A percentile compares a stretch with the other conserved stretches of the same genome.
phyloP scores from a whole-genome alignment of 257 asterid species.

The Penstemon barbatus region DNA sequence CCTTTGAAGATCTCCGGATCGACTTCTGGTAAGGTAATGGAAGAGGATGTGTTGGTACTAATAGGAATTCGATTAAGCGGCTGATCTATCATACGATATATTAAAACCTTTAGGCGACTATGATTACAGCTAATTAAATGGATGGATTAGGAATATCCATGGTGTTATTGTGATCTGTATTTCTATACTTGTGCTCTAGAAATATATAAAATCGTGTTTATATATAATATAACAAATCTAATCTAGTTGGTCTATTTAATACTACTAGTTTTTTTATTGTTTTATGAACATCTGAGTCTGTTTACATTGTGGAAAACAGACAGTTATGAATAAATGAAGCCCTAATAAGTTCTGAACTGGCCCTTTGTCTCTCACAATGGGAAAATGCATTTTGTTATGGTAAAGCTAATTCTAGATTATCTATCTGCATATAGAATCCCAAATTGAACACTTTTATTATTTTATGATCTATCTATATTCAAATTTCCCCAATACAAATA shows the following conservation, averaged over 20 bases:
- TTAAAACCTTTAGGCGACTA: constrained; percentile 19
- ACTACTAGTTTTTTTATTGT: constrained; percentile 17
- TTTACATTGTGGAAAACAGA: background rate
- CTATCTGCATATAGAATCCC: too few relatives aligned
- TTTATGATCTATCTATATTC: too few relatives aligned
- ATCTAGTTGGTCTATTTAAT: constrained; percentile 16
- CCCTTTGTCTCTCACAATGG: background rate
- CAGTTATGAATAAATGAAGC: too few relatives aligned
- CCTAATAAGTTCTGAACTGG: too few relatives aligned
- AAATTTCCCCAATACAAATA: too few relatives aligned
- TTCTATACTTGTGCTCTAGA: constrained; percentile 31
- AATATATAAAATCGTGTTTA: constrained; percentile 39
- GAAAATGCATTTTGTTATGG: background rate
- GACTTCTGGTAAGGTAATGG: constrained; percentile 19
- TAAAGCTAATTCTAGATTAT: too few relatives aligned
- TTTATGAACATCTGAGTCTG: background rate
- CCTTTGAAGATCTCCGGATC: constrained; percentile 13
- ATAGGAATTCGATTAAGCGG: constrained; percentile 5
- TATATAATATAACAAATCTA: constrained; percentile 33
- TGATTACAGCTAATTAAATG: constrained; percentile 34
- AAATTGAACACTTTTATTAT: too few relatives aligned
- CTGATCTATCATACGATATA: background rate
- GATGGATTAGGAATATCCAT: constrained; percentile 50
- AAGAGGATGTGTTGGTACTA: constrained; percentile 26
- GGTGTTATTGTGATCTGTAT: constrained; percentile 44